phyloP scores from a whole-genome alignment of 257 asterid genomes.

The Gentiana macrophylla region DNA sequence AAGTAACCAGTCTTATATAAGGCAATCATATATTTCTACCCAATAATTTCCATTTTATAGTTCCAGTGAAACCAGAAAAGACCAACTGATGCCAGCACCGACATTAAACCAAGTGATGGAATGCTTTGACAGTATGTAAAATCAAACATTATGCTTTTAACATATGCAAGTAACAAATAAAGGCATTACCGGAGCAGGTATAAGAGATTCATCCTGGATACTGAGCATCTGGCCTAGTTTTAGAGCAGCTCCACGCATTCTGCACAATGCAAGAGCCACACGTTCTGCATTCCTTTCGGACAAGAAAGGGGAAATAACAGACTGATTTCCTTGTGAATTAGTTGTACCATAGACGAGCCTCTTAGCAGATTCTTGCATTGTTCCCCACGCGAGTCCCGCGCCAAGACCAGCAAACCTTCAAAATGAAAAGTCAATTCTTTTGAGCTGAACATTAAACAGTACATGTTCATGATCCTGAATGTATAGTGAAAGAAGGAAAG shows the following conservation, averaged over 20 bases:
- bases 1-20: too few species aligned
- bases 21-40: too few species aligned
- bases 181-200: slow-evolving; percentile 81
- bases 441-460: slow-evolving; percentile 1
- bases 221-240: slow-evolving; percentile 97
- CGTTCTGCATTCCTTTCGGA: slow-evolving; percentile 94
- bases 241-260: slow-evolving; percentile 99
- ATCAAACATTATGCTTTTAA: too few species aligned
- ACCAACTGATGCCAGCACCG: too few species aligned
- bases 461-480: neutral
- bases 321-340: slow-evolving; percentile 29
- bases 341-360: slow-evolving; percentile 71
- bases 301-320: slow-evolving; percentile 54
- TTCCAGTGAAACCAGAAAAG: too few species aligned
- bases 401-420: slow-evolving; percentile 95
- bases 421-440: slow-evolving; percentile 4
- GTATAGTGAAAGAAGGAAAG: neutral
- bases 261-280: slow-evolving; percentile 92
- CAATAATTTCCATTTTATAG: too few species aligned
- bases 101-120: too few species aligned
- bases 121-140: too few species aligned
- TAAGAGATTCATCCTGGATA: slow-evolving; percentile 88
- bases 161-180: neutral
- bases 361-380: slow-evolving; percentile 88
- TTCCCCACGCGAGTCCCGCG: slow-evolving; percentile 98